Conservation (phyloP, 352 stramenopile species). For the Thalassiosira sp. region DNA sequence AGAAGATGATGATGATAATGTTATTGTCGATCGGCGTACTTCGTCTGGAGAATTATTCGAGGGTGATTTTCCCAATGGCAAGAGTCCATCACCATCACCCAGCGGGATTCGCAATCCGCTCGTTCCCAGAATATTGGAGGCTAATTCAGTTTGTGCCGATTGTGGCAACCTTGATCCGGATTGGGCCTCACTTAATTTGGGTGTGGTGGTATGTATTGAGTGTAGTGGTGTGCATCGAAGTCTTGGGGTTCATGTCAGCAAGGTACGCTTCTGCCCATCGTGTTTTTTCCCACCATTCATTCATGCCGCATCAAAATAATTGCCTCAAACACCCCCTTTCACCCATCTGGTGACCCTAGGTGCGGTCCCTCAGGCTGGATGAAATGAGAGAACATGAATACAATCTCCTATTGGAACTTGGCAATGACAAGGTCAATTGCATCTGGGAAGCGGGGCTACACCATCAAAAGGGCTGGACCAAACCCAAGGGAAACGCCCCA, state of each 20-base stretch:
- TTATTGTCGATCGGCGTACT: conserved; percentile 6
- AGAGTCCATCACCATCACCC: not conserved
- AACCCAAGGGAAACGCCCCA: conserved; percentile 53
- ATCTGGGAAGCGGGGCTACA: conserved; percentile 76
- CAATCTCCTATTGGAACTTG: conserved; percentile 61
- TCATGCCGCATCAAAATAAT: no score
- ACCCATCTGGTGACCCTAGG: no score
- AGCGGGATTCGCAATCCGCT: conserved; percentile 30
- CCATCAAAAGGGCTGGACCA: conserved; percentile 76
- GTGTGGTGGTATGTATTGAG: conserved; percentile 94
- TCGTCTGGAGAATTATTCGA: conserved; percentile 10
- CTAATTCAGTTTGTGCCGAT: conserved; percentile 76
- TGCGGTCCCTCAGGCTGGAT: conserved; percentile 93
- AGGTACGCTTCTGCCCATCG: conserved; percentile 90
- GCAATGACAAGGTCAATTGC: conserved; percentile 77
- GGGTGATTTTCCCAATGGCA: conserved; percentile 9
- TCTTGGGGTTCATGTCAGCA: conserved; percentile 95
- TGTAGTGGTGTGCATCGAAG: conserved; percentile 95
- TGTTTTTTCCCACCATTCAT: no score
- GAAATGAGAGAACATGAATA: conserved; percentile 65
- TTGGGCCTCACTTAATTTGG: conserved; percentile 96
- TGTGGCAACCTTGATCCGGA: conserved; percentile 83
- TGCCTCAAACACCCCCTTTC: no score
- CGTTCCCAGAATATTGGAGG: conserved; percentile 53
- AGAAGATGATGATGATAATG: conserved; percentile 19